Conservation (phyloP, 768 basidiomycete genomes). For the Lyophyllum shimeji region DNA sequence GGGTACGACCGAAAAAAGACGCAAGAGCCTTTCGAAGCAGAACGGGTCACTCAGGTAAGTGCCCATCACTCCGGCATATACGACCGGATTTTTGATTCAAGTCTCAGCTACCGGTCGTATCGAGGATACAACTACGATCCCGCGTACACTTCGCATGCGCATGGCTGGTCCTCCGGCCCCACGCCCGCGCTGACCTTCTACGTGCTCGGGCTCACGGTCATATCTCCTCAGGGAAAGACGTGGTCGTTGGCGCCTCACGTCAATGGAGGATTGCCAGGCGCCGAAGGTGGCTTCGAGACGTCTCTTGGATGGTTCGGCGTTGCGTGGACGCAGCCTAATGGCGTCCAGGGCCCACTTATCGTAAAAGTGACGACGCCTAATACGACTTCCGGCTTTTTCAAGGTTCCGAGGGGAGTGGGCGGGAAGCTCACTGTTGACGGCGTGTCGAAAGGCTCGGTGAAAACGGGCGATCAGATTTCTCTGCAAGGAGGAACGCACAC, state of each 20-base stretch:
- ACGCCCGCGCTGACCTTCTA: constrained; percentile 59
- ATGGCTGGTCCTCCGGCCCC: constrained; percentile 60
- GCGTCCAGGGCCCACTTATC: constrained; percentile 15
- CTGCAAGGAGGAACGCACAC: constrained; percentile 4
- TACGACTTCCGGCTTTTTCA: constrained; percentile 22
- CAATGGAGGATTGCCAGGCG: constrained; percentile 34
- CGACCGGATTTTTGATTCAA: too few relatives aligned
- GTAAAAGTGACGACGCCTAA: constrained; percentile 27
- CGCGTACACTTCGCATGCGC: constrained; percentile 58
- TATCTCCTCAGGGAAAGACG: constrained; percentile 42
- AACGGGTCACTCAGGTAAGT: too few relatives aligned
- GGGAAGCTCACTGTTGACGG: constrained; percentile 30
- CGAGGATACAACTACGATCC: constrained; percentile 57
- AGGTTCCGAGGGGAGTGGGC: constrained; percentile 27
- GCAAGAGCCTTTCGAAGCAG: too few relatives aligned
- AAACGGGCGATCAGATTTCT: constrained; percentile 2
- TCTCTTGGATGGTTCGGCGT: constrained; percentile 51
- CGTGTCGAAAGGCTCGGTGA: constrained; percentile 9
- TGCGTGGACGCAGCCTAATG: constrained; percentile 33
- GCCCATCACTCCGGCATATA: too few relatives aligned
- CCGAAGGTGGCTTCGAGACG: constrained; percentile 55
- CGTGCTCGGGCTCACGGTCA: constrained; percentile 52
- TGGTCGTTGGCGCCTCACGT: constrained; percentile 51
- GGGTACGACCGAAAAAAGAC: too few relatives aligned
- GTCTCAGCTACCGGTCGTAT: constrained; percentile 47